Evolutionary conservation across 164 flowering plant genomes (phyloP).

Genomic region (Paratinospora sagittata): DNA sequence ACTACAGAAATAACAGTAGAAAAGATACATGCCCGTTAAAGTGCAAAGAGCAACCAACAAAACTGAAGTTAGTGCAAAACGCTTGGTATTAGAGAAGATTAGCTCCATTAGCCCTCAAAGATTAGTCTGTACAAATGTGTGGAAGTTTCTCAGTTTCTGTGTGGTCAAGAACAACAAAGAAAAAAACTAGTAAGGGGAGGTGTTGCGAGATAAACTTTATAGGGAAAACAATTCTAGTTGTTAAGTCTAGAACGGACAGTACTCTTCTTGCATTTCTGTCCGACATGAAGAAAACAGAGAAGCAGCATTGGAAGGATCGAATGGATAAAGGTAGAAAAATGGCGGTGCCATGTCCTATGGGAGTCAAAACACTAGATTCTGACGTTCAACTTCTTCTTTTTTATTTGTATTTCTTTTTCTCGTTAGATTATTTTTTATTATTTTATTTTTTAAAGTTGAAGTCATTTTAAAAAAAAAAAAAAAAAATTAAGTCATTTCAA

Average conservation of each 20-base stretch:
- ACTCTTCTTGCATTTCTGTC: no score
- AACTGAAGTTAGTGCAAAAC: conserved; percentile 15
- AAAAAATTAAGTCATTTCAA: no score
- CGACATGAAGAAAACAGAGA: conserved; percentile 1
- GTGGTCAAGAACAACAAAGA: not conserved
- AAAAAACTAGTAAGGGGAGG: no score
- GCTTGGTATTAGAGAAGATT: not conserved
- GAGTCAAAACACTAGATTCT: not conserved
- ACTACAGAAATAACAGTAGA: not conserved
- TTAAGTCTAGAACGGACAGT: not conserved
- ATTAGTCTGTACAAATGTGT: no score
- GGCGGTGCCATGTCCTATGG: not conserved
- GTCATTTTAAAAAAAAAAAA: no score
- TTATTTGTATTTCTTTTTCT: no score
- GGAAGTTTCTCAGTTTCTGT: not conserved
- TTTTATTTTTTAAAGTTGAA: no score
- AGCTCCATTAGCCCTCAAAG: conserved; percentile 22
- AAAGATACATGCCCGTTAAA: conserved; percentile 27
- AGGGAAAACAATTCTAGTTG: not conserved
- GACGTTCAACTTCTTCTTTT: no score
- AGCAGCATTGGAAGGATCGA: conserved; percentile 20
- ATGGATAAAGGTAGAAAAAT: conserved; percentile 4
- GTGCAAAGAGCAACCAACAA: conserved; percentile 18
- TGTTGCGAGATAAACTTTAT: not conserved
- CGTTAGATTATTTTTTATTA: no score